Evolutionary conservation across 2,329 filamentous ascomycete species (phyloP).

Genomic region (Hymenoscyphus linearis): DNA sequence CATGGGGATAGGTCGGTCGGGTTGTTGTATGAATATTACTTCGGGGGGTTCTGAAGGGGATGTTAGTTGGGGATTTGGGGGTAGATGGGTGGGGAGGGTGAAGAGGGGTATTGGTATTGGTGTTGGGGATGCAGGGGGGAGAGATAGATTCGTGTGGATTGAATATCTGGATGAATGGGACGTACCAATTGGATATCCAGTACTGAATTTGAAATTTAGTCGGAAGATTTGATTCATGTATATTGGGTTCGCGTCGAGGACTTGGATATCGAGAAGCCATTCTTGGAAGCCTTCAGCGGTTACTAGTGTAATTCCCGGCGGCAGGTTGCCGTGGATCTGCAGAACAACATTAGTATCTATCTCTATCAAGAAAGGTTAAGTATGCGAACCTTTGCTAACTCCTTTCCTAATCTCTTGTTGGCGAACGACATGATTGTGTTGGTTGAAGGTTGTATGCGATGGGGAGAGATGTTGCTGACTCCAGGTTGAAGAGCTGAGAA

Average conservation of each 20-base stretch:
- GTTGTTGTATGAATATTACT: conserved; percentile 73
- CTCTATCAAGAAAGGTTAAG: background rate
- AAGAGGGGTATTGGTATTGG: background rate
- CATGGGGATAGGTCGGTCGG: conserved; percentile 71
- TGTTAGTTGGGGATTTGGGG: background rate
- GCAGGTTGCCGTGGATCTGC: conserved; percentile 34
- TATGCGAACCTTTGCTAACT: conserved; percentile 48
- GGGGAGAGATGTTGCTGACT: background rate
- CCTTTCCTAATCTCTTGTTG: conserved; percentile 54
- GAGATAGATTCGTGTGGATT: too few relatives aligned
- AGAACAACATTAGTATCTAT: conserved; percentile 2
- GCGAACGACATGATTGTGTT: conserved; percentile 41
- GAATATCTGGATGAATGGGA: too few relatives aligned
- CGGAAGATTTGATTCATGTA: conserved; percentile 78
- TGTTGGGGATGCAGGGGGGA: background rate
- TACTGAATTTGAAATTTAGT: conserved; percentile 80
- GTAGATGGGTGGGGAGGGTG: background rate
- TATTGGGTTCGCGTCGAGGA: conserved; percentile 85
- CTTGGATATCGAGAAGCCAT: conserved; percentile 88
- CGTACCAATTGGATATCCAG: conserved; percentile 83
- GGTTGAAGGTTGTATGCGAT: background rate
- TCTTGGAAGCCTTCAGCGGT: conserved; percentile 77
- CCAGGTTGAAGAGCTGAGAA: background rate
- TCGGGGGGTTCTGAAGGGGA: conserved; percentile 73
- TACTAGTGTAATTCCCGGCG: conserved; percentile 71